These are phyloP conservation scores for Giardia duodenalis DNA, from an alignment of 208 protist genomes.

Conservation along the genomic window DNA sequence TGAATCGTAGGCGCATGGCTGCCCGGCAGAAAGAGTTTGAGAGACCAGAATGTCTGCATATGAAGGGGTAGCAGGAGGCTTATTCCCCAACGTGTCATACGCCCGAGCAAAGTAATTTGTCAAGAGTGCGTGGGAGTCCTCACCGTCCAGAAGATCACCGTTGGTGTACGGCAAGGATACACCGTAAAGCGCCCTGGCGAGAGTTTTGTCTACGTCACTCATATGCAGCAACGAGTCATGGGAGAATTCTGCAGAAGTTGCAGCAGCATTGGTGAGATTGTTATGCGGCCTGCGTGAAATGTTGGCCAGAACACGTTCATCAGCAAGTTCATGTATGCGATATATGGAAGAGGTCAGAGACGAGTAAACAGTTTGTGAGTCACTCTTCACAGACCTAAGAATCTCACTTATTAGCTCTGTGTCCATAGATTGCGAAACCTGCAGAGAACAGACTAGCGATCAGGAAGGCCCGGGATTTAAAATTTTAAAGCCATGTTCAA, in stretches of 20 bases:
- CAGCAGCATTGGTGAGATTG: neutral
- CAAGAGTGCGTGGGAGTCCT: neutral
- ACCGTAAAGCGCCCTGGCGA: neutral
- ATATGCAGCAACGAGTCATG: neutral
- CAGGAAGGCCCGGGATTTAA: too few species aligned
- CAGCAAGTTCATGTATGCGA: too few species aligned
- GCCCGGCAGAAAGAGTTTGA: neutral
- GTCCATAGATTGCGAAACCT: too few species aligned
- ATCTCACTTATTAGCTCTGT: too few species aligned
- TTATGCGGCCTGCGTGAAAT: neutral
- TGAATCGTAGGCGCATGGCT: neutral
- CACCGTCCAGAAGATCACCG: neutral
- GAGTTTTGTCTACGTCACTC: neutral
- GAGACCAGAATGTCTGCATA: neutral
- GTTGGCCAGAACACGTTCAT: neutral
- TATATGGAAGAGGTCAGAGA: too few species aligned
- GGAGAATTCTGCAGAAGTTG: neutral
- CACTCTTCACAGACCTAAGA: too few species aligned
- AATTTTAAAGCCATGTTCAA: too few species aligned
- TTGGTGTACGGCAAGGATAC: neutral
- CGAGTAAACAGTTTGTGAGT: too few species aligned
- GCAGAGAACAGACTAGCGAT: too few species aligned
- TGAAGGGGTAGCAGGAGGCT: neutral
- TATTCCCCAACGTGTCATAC: neutral
- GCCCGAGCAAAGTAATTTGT: neutral